Evolutionary conservation across 1,139 yeast species (phyloP).

Genomic region (Kodamaea fungicola): DNA sequence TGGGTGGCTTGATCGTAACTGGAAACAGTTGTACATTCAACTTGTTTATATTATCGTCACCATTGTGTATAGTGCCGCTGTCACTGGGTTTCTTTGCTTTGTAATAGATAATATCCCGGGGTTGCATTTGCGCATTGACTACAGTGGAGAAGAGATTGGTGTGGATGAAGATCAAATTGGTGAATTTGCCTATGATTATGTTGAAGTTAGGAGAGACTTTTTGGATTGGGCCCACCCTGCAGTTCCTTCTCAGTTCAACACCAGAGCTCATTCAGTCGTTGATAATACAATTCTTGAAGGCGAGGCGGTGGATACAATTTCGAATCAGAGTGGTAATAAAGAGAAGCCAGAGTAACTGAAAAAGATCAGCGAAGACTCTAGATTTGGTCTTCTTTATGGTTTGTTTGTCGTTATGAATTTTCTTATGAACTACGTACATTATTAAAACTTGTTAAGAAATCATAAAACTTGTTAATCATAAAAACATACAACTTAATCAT

Average conservation of each 20-base stretch:
- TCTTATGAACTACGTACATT: too few species aligned
- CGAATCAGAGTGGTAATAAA: conserved; percentile 7
- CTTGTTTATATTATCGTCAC: conserved; percentile 77
- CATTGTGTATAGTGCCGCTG: conserved; percentile 70
- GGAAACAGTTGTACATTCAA: conserved; percentile 88
- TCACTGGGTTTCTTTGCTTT: conserved; percentile 75
- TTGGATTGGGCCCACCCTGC: conserved; percentile 50
- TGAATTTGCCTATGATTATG: conserved; percentile 96
- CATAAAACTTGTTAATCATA: too few species aligned
- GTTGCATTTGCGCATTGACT: conserved; percentile 72
- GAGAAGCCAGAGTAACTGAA: conserved; percentile 2
- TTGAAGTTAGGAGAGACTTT: conserved; percentile 92
- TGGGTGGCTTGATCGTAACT: conserved; percentile 91
- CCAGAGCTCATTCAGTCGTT: conserved; percentile 7
- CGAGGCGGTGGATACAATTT: conserved; percentile 6
- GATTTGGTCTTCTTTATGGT: too few species aligned
- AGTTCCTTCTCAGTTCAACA: conserved; percentile 6
- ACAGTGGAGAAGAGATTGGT: conserved; percentile 83
- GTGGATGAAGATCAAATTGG: conserved; percentile 97
- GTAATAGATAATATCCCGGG: conserved; percentile 80
- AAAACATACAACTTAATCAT: too few species aligned
- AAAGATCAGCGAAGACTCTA: too few species aligned
- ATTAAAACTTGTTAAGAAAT: too few species aligned
- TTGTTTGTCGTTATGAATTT: too few species aligned
- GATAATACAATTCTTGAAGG: conserved; percentile 3